Percentiles rank a stretch among this genome's conserved stretches.
phyloP scores from a whole-genome alignment of 208 protist species.

The Phytomonas francai region DNA sequence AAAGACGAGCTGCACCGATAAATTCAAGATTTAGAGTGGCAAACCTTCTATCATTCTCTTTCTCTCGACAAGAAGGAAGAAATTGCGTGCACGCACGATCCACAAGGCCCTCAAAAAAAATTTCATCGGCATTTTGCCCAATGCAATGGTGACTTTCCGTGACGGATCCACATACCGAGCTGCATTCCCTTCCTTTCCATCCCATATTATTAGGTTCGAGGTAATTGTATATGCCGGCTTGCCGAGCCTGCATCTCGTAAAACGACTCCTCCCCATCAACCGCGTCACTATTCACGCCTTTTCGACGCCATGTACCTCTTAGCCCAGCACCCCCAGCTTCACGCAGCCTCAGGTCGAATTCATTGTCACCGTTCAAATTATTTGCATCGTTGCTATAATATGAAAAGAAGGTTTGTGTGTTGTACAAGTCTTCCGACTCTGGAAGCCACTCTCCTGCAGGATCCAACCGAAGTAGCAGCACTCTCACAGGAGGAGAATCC shows the following conservation, averaged over 20 bases:
- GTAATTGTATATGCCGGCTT: neutral
- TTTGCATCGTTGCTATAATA: slow-evolving; percentile 10
- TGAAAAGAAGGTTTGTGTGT: slow-evolving; percentile 23
- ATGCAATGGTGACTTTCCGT: neutral
- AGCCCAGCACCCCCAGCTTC: neutral
- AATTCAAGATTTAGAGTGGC: neutral
- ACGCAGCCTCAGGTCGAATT: neutral
- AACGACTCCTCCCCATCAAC: neutral
- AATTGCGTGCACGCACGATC: neutral
- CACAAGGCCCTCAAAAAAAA: neutral
- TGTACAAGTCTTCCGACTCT: slow-evolving; percentile 18
- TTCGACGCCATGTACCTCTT: slow-evolving; percentile 10
- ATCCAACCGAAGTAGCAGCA: slow-evolving; percentile 55
- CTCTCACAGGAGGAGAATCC: slow-evolving; percentile 8
- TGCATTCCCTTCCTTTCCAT: neutral
- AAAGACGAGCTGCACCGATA: slow-evolving; percentile 30
- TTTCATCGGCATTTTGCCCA: neutral
- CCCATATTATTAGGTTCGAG: neutral
- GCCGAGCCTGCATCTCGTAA: neutral
- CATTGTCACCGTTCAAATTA: neutral
- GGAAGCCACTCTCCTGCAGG: slow-evolving; percentile 38
- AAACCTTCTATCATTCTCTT: neutral
- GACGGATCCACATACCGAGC: neutral
- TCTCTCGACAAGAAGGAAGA: neutral
- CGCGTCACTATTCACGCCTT: neutral